Evolutionary conservation across 108 stramenopile genomes (phyloP), one percentile per base, ranked within the genome.

Genomic region (Cyclotella choctawhatcheeana): DNA sequence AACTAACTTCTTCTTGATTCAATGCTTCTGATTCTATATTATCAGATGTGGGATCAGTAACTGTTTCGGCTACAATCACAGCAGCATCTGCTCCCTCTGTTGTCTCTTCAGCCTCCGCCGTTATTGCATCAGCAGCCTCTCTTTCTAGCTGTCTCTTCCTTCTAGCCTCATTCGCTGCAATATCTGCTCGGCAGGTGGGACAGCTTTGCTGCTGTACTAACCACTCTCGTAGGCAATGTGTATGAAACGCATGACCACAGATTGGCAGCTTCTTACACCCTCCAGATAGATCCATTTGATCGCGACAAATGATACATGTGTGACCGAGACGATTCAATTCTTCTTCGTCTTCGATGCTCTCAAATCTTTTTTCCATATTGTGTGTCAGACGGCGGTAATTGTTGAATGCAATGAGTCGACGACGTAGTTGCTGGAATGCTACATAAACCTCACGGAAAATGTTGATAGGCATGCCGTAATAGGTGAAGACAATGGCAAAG

Each of bases 251-350:
- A 78, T 99, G 98, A 13, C 90, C 91, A 63, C 98, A 99, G 2
- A 86, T 86, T 20, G 97, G 97, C 26, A 99, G 67, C 69, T 89
- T 88, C 53, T 97, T 97, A 61, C 88, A 85, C 10, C 87, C 89
- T 6, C 82, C 84, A 22, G 66, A 52, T 8, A 89, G 77, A 37
- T 93, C 97, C 98, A 99, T 99, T 55, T 78, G 79, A 72, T 99
- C 98, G 5, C 98, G 96, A 85, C 98, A 99, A 74, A 99, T 98
- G 74, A 99, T 97, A 68, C 98, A 99, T 10, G 83, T 89, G n/a
- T 86, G 80, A 4, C 93, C 96, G 13, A 86, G 74, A 44, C 83
- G 90, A 47, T 90, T 89, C 44, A 98, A 76, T 61, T 98, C 96
- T 37, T 97, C 96, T 37, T 93, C 89, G 14, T 89, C 86, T 22